Conservation (phyloP, 2,329 filamentous ascomycete species). For the Thelonectria rubi region DNA sequence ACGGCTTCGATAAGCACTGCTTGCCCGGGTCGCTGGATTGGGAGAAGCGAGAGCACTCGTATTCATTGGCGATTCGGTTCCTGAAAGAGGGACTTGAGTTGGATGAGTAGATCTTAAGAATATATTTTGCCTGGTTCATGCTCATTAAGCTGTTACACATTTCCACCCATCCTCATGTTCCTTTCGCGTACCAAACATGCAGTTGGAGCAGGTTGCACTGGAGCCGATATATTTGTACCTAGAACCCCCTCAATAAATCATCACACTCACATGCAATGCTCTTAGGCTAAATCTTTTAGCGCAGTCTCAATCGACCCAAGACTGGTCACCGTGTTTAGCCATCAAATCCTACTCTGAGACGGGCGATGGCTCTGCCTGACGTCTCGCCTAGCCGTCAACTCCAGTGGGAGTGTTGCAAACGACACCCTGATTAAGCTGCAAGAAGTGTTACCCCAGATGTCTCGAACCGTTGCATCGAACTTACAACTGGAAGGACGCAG, state of each 20-base stretch:
- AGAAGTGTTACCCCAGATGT: accelerated
- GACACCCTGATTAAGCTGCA: constrained; percentile 46
- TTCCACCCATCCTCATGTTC: too few species aligned
- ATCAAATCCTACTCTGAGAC: too few species aligned
- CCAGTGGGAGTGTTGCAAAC: constrained; percentile 48
- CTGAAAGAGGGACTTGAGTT: constrained; percentile 3
- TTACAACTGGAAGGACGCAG: constrained; percentile 61
- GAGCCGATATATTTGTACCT: background rate
- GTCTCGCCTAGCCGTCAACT: constrained; percentile 38
- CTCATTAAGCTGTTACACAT: too few species aligned
- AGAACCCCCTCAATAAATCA: too few species aligned
- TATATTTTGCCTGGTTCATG: too few species aligned
- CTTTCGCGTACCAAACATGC: too few species aligned
- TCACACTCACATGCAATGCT: too few species aligned
- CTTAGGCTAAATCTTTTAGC: too few species aligned
- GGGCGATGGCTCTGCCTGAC: too few species aligned
- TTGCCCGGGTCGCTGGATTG: constrained; percentile 13
- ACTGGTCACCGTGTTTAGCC: too few species aligned
- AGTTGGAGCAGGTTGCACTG: background rate
- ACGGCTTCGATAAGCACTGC: constrained; percentile 14
- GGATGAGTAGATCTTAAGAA: too few species aligned
- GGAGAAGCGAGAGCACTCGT: constrained; percentile 10
- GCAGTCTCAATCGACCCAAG: too few species aligned
- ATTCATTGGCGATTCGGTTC: background rate
- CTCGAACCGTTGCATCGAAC: background rate